These are phyloP conservation scores for Babesia gibsoni DNA, from an alignment of 169 alveolate species.

Conservation along the genomic window DNA sequence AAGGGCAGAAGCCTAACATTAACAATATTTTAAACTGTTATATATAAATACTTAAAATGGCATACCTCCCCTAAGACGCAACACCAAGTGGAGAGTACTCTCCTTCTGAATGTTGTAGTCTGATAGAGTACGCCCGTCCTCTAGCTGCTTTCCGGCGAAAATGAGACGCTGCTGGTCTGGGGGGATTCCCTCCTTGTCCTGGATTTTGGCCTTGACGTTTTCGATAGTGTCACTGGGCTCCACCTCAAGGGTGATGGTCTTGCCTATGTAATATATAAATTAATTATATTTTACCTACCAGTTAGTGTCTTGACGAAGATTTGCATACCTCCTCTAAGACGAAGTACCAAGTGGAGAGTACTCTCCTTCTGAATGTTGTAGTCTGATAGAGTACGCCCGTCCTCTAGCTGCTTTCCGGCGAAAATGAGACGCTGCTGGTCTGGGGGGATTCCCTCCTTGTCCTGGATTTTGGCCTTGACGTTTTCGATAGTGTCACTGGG, in stretches of 20 bases:
- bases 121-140: conserved; percentile 97
- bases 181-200: conserved; percentile 98
- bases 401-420: conserved; percentile 99
- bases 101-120: conserved; percentile 98
- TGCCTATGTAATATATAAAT: conserved; percentile 20
- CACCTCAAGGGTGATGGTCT: conserved; percentile 93
- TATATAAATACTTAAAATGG: neutral
- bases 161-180: conserved; percentile 99
- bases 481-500: conserved; percentile 96
- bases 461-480: conserved; percentile 96
- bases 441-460: conserved; percentile 99
- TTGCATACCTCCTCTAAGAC: conserved; percentile 99
- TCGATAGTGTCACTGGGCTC: conserved; percentile 96
- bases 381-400: conserved; percentile 97
- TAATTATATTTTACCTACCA: conserved; percentile 63
- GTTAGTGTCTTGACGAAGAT: conserved; percentile 94
- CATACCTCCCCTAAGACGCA: conserved; percentile 99
- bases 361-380: conserved; percentile 98
- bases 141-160: conserved; percentile 98
- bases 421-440: conserved; percentile 98
- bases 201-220: conserved; percentile 95
- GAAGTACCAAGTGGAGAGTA: conserved; percentile 95
- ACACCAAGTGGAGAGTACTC: conserved; percentile 96
- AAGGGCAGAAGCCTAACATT: conserved; percentile 18
- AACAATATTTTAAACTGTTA: neutral